Evolutionary conservation across 1,139 yeast genomes (phyloP).

Genomic region (Debaryomyces udenii): DNA sequence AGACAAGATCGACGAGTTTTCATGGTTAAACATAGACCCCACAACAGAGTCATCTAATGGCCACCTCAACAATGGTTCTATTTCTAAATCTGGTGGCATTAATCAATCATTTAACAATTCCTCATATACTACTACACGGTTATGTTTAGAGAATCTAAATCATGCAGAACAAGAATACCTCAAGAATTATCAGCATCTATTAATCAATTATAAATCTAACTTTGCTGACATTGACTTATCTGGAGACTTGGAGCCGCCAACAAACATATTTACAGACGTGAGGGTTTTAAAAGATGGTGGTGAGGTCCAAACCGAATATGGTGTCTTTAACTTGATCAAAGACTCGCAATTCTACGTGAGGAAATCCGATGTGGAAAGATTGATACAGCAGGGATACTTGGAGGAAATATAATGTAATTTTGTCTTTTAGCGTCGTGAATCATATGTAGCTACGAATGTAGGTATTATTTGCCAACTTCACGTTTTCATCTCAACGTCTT

Average conservation of each 20-base stretch:
- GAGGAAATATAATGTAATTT: constrained; percentile 61
- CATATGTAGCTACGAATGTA: constrained; percentile 6
- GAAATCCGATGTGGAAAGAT: constrained; percentile 88
- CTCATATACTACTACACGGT: constrained; percentile 28
- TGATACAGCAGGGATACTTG: constrained; percentile 91
- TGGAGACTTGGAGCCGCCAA: constrained; percentile 88
- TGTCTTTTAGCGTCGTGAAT: constrained; percentile 4
- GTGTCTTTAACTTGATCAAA: constrained; percentile 91
- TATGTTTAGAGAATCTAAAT: constrained; percentile 56
- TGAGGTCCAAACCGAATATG: constrained; percentile 96
- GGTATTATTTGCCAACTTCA: constrained; percentile 5
- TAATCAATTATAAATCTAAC: constrained; percentile 75
- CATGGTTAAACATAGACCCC: constrained; percentile 65
- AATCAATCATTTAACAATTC: constrained; percentile 8
- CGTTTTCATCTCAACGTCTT: constrained; percentile 13
- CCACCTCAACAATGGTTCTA: constrained; percentile 4
- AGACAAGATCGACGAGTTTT: constrained; percentile 63
- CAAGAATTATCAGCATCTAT: constrained; percentile 67
- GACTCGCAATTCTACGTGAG: constrained; percentile 94
- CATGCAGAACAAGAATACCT: constrained; percentile 83
- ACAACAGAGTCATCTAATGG: constrained; percentile 19
- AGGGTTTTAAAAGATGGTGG: constrained; percentile 94
- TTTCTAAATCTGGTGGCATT: constrained; percentile 2
- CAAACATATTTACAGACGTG: constrained; percentile 89
- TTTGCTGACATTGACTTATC: constrained; percentile 86